Base-by-base conservation (phyloP, 2,329 filamentous ascomycete genomes). In the Calonectria crousiana region DNA sequence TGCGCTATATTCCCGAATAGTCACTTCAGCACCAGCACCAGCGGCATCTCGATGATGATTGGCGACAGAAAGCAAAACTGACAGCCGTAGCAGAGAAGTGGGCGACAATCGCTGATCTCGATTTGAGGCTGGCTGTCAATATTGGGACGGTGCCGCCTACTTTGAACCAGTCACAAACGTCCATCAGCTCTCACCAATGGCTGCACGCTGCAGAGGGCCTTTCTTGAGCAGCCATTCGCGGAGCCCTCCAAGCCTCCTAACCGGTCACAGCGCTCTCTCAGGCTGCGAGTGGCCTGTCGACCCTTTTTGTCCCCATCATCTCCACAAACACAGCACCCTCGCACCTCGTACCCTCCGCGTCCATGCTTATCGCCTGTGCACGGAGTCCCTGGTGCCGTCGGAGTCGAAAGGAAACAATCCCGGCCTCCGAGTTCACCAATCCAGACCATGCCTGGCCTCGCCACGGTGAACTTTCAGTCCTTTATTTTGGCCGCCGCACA, bases 211-310 rank as follows among this genome's bases (percentile, higher is more conserved):
- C 77, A 69, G 56, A 75, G 71, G 69, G 68, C 53, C 66, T 32
- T 64, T 65, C 74, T 76, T 44, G 53, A 65, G 75, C 75, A 80
- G 75, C 75, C 71, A 77, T 75, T 75, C 64, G 67, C 68, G 71
- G 74, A 65, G 67, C 74, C 76, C 73, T 60, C 38, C 71, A 71
- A 76, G 74, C 28, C 66, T 69, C 65, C 73, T 60, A 75, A 58
- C 71, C 32, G 23, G 73, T 70, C 26, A 74, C 72, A 76, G 74
- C 70, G 71, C 70, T 64, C 69, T 68, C 72, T 60, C 44, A 66
- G 62, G 47, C 36, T 78, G 56, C 81, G 75, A 82, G 75, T 83
- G 81, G 81, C 74, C 72, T 81, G 67, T 80, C 78, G 79, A 75
- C 52, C 79, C 75, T 80, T 81, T 78, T 81, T 78, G 78, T 51